Percentiles rank a stretch among this genome's conserved stretches.
These are phyloP conservation scores for Kwoniella newhampshirensis DNA, from an alignment of 768 basidiomycete species.

Conservation along the genomic window DNA sequence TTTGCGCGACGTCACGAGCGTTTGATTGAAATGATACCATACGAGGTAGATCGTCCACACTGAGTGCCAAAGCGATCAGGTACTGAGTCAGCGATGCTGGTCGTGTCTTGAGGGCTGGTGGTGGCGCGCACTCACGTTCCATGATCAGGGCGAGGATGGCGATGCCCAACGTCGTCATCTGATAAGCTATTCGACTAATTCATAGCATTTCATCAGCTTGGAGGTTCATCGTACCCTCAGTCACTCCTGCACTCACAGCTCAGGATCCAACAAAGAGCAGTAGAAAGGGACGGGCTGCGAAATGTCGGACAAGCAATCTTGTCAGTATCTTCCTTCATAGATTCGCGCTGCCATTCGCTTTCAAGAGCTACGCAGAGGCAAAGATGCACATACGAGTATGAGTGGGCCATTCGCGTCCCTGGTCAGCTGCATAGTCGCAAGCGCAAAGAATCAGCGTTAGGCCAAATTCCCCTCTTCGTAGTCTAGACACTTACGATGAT, in stretches of 20 bases:
- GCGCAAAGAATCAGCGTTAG: no score
- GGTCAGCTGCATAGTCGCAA: neutral
- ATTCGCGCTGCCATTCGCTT: no score
- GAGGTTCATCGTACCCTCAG: neutral
- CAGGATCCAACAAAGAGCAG: slow-evolving; percentile 11
- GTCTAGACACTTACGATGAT: slow-evolving; percentile 15
- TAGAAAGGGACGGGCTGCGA: slow-evolving; percentile 18
- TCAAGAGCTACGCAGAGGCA: no score
- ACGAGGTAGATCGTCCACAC: slow-evolving; percentile 16
- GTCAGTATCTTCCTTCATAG: no score
- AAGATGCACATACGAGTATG: slow-evolving; percentile 6
- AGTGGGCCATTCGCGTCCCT: neutral
- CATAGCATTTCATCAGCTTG: neutral
- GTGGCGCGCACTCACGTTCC: slow-evolving; percentile 7
- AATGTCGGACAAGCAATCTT: no score
- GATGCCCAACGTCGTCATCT: slow-evolving; percentile 12
- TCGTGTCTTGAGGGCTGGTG: neutral
- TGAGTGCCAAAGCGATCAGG: neutral
- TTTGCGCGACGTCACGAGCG: neutral
- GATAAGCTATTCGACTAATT: slow-evolving; percentile 8
- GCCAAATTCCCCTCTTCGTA: no score
- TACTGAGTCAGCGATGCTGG: no score
- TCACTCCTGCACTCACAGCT: slow-evolving; percentile 2
- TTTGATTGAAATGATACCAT: slow-evolving; percentile 7
- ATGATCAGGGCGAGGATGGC: slow-evolving; percentile 10